phyloP scores from a whole-genome alignment of 306 rosid species.

The Trifolium subterraneum region DNA sequence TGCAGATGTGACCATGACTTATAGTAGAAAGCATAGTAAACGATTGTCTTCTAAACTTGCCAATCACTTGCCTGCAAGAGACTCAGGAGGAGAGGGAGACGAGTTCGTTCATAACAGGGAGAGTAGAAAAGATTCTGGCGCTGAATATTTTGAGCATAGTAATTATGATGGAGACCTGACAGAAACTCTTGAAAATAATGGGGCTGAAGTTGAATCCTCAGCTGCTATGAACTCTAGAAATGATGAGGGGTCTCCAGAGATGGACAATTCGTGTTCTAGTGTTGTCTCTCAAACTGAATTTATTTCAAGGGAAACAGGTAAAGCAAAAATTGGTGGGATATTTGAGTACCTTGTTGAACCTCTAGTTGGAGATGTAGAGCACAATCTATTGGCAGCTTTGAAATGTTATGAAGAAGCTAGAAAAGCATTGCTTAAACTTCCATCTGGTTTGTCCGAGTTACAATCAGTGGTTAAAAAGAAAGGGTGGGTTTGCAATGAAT shows the following conservation, averaged over 20 bases:
- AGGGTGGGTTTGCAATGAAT: conserved; percentile 96
- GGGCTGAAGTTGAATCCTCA: conserved; percentile 43
- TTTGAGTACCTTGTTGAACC: conserved; percentile 85
- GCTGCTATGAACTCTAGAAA: conserved; percentile 45
- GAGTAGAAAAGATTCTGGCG: conserved; percentile 43
- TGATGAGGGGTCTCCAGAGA: conserved; percentile 44
- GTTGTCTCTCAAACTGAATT: conserved; percentile 50
- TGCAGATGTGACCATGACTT: conserved; percentile 48
- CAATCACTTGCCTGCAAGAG: conserved; percentile 52
- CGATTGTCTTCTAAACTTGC: conserved; percentile 52
- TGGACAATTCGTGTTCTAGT: conserved; percentile 38
- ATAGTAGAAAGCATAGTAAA: conserved; percentile 70
- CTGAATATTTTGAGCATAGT: conserved; percentile 43
- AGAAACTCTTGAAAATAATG: conserved; percentile 37
- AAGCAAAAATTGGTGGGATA: conserved; percentile 82
- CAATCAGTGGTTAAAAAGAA: conserved; percentile 74
- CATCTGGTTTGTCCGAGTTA: conserved; percentile 70
- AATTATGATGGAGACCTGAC: conserved; percentile 36
- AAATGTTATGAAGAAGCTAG: conserved; percentile 87
- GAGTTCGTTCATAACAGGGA: conserved; percentile 47
- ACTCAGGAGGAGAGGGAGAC: conserved; percentile 55
- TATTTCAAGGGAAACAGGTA: conserved; percentile 50
- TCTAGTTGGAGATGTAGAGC: conserved; percentile 60
- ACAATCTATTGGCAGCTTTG: conserved; percentile 66
- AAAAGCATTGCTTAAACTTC: conserved; percentile 67